Evolutionary conservation across 2,329 filamentous ascomycete species (phyloP), one percentile per base, ranked within the genome.

Genomic region (Coniochaeta prunicola): DNA sequence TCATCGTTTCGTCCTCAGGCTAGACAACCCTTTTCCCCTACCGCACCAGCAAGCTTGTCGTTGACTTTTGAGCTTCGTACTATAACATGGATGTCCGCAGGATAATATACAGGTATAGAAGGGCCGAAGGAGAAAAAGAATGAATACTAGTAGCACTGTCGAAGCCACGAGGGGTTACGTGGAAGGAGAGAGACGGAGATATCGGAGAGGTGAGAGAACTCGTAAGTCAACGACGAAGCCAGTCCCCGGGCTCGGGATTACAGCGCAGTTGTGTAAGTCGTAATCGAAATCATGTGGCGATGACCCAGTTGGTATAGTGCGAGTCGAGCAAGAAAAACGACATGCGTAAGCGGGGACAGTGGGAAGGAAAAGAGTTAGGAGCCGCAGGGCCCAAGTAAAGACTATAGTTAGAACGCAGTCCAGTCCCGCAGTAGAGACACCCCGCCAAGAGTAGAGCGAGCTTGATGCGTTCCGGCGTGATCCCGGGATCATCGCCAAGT

Each of bases 1-100:
- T 78, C 77, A 79, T 79, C 31, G 17, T 53, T 6, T 30, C 33
- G 26, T 33, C 26, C 15, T 17, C 7, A 31, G n/a, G 26, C 40
- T 45, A 4, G 12, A 21, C 40, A 26, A 21, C 40, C 40, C 48
- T 56, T 38, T 26, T 24, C 3, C 30, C n/a, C n/a, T n/a, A 38
- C 55, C 26, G 15, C 34, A 36, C 40, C 21, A 28, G 45, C 12
- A 17, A 12, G 9, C 10, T 24, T 17, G 45, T 50, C 45, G 45
- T 30, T 21, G 24, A 30, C 26, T 9, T 26, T 26, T 21, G 13
- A 10, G n/a, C 21, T 17, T n/a, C 24, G 8, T 50, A n/a, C 45
- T 50, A 50, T 50, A 30, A 50, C 45, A 50, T 50, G 21, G 45
- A 21, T 50, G 13, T 6, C 45, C 21, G 45, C 45, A 17, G 26